phyloP scores from a whole-genome alignment of 108 stramenopile species.

The Poteriospumella lacustris region DNA sequence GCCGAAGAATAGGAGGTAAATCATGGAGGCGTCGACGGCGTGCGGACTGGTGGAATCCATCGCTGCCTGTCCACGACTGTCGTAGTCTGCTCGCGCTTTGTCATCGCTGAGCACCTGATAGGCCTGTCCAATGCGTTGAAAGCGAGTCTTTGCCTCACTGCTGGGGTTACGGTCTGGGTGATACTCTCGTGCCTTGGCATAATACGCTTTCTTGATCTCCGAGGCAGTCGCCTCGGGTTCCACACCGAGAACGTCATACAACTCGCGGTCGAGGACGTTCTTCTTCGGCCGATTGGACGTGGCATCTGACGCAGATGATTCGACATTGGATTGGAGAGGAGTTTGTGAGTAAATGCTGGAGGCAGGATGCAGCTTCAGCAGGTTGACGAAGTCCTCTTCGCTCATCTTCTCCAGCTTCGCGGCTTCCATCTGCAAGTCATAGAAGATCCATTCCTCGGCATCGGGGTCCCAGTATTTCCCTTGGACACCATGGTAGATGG shows the following conservation, averaged over 20 bases:
- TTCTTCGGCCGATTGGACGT: slow-evolving; percentile 34
- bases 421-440: slow-evolving; percentile 32
- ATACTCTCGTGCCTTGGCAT: slow-evolving; percentile 66
- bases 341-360: background rate
- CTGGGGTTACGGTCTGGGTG: slow-evolving; percentile 77
- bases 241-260: slow-evolving; percentile 74
- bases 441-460: slow-evolving; percentile 8
- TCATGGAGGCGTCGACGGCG: slow-evolving; percentile 23
- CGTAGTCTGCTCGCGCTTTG: slow-evolving; percentile 70
- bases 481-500: background rate
- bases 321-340: background rate
- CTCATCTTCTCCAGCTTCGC: background rate
- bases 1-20: slow-evolving; percentile 37
- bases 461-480: slow-evolving; percentile 16
- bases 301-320: background rate
- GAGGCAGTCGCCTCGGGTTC: slow-evolving; percentile 63
- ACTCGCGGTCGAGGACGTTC: slow-evolving; percentile 67
- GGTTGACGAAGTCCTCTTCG: slow-evolving; percentile 25
- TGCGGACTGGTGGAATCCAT: slow-evolving; percentile 21
- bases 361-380: background rate
- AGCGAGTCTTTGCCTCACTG: slow-evolving; percentile 60
- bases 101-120: slow-evolving; percentile 76
- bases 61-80: slow-evolving; percentile 63
- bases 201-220: slow-evolving; percentile 83
- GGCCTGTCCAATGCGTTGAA: slow-evolving; percentile 76